Evolutionary conservation across 2,329 filamentous ascomycete genomes (phyloP).

Genomic region (Colletotrichum orbiculare): DNA sequence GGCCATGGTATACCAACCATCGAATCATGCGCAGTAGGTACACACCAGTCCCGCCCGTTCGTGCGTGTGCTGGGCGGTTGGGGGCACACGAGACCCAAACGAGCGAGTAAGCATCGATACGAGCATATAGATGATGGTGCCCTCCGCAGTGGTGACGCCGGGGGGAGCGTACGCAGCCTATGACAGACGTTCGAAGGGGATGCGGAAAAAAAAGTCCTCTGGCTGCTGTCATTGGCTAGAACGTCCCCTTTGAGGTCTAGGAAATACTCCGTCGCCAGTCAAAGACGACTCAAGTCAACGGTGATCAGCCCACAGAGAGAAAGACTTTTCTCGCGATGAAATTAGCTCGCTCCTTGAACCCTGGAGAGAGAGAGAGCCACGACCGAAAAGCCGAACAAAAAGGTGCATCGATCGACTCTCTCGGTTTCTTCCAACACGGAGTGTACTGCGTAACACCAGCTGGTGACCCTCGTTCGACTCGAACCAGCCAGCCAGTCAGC

Average conservation of each 20-base stretch:
- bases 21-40: constrained; percentile 24
- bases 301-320: constrained; percentile 14
- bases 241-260: not conserved
- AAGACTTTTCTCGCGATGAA: not conserved
- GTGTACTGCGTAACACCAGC: too few relatives aligned
- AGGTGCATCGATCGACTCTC: too few relatives aligned
- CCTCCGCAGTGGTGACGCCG: constrained; percentile 1
- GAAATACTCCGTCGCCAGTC: constrained; percentile 11
- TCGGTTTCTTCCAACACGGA: too few relatives aligned
- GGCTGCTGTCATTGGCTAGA: constrained; percentile 2
- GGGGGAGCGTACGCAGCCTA: constrained; percentile 15
- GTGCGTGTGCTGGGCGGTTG: constrained; percentile 29
- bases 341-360: constrained; percentile 10
- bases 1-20: constrained; percentile 22
- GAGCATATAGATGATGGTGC: constrained; percentile 6
- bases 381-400: not conserved
- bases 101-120: constrained; percentile 13
- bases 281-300: constrained; percentile 3
- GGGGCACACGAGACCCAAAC: constrained; percentile 16
- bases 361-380: not conserved
- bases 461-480: too few relatives aligned
- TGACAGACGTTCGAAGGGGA: constrained; percentile 6
- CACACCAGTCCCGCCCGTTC: constrained; percentile 18
- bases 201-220: constrained; percentile 10
- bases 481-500: too few relatives aligned